These are phyloP conservation scores for Boletellus ananas DNA, from an alignment of 768 basidiomycete species.

Conservation along the genomic window DNA sequence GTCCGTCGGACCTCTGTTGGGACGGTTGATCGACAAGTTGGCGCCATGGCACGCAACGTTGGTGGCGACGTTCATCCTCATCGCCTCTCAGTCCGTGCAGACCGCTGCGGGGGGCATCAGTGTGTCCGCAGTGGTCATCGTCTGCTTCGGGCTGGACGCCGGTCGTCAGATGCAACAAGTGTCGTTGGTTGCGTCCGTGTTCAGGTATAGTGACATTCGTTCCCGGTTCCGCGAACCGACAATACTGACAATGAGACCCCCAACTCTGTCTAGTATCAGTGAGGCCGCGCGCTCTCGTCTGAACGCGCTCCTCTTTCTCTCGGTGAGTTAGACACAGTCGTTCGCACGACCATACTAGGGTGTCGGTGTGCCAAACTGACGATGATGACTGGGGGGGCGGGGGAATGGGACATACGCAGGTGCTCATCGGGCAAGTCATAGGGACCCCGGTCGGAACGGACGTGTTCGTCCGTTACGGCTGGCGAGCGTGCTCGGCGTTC, in stretches of 20 bases:
- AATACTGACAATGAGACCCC: conserved; percentile 1
- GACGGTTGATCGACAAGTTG: conserved; percentile 63
- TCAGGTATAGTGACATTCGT: conserved; percentile 37
- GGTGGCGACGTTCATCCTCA: conserved; percentile 43
- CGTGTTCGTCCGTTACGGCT: conserved; percentile 67
- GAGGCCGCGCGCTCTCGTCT: conserved; percentile 58
- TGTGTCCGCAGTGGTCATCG: conserved; percentile 66
- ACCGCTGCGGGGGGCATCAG: conserved; percentile 65
- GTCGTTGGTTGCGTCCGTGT: conserved; percentile 56
- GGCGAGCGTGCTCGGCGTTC: conserved; percentile 61
- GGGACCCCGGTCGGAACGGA: conserved; percentile 73
- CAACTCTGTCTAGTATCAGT: too few species aligned
- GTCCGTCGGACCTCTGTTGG: conserved; percentile 63
- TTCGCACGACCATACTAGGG: too few species aligned
- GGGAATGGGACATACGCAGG: too few species aligned
- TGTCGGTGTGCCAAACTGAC: too few species aligned
- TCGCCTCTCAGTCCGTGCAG: conserved; percentile 60
- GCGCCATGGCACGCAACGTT: conserved; percentile 78
- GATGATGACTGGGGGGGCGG: too few species aligned
- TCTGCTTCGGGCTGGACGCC: conserved; percentile 67
- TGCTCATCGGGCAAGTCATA: conserved; percentile 80
- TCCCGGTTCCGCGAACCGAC: neutral
- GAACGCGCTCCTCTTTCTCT: conserved; percentile 73
- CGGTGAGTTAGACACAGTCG: conserved; percentile 38
- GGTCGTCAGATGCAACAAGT: conserved; percentile 76